phyloP scores from a whole-genome alignment of 306 rosid genomes.

The Pueraria montana region DNA sequence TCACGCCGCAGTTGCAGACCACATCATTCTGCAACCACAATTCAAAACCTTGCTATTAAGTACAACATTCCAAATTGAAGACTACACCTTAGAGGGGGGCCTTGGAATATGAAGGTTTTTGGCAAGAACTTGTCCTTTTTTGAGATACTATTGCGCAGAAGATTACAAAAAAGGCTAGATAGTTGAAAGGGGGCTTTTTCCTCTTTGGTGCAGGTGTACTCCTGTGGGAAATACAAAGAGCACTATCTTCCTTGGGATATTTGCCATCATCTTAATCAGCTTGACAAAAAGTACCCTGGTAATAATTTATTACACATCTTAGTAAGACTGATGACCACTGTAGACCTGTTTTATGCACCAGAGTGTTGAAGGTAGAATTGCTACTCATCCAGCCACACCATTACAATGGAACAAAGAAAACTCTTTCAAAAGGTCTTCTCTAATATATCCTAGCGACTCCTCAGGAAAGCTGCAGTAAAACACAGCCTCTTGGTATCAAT shows the following conservation, averaged over 20 bases:
- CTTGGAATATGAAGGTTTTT: too few species aligned
- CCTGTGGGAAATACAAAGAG: neutral
- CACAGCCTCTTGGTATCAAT: neutral
- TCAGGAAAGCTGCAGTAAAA: neutral
- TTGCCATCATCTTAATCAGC: neutral
- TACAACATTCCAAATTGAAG: too few species aligned
- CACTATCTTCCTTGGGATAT: neutral
- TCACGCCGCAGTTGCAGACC: too few species aligned
- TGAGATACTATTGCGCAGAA: too few species aligned
- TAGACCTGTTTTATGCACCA: neutral
- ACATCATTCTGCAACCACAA: too few species aligned
- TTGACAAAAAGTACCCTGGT: neutral
- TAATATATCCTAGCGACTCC: neutral
- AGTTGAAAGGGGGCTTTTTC: too few species aligned
- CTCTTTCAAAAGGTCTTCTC: neutral
- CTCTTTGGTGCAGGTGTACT: too few species aligned
- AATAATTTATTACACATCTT: neutral
- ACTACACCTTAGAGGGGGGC: too few species aligned
- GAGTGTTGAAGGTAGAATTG: neutral
- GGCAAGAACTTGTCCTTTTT: too few species aligned
- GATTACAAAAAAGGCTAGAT: too few species aligned
- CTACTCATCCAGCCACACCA: neutral
- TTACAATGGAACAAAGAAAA: neutral
- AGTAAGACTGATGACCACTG: neutral
- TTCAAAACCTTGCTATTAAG: too few species aligned